Percentiles rank a stretch among this genome's conserved stretches.
Conservation (phyloP, 2,329 filamentous ascomycete species). For the Aschersonia sp. region DNA sequence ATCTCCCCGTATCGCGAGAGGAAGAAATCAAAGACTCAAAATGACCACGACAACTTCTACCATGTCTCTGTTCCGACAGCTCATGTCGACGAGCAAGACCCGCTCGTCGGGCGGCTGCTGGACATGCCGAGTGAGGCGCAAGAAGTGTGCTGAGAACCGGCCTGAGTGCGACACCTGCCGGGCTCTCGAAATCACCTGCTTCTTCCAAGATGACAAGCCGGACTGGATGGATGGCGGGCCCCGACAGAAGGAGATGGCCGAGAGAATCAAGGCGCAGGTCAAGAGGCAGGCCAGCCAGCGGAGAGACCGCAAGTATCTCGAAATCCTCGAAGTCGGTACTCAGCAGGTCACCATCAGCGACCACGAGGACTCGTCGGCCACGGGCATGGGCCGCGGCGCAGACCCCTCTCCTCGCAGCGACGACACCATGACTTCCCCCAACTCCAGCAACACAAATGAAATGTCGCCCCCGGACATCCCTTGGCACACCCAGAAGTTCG, state of each 20-base stretch:
- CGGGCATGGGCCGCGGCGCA: constrained; percentile 6
- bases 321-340: constrained; percentile 22
- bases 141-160: constrained; percentile 42
- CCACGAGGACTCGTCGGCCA: constrained; percentile 2
- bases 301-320: constrained; percentile 32
- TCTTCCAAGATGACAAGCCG: constrained; percentile 35
- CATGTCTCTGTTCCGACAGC: constrained; percentile 10
- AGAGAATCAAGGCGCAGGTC: constrained; percentile 40
- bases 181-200: constrained; percentile 39
- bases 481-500: constrained; percentile 16
- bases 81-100: constrained; percentile 11
- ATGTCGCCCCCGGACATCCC: constrained; percentile 16
- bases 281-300: constrained; percentile 37
- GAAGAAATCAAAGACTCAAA: not conserved
- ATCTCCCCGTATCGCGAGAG: too few species aligned
- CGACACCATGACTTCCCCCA: constrained; percentile 12
- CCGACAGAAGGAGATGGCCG: constrained; percentile 34
- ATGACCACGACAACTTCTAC: not conserved
- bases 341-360: constrained; percentile 10
- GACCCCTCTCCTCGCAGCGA: constrained; percentile 11
- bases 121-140: constrained; percentile 46
- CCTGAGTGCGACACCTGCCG: constrained; percentile 37
- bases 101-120: constrained; percentile 37
- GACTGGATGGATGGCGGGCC: constrained; percentile 42
- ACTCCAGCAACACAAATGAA: constrained; percentile 14